Evolutionary conservation across 768 basidiomycete species (phyloP), one percentile per base, ranked within the genome.

Genomic region (Naganishia kalamii): DNA sequence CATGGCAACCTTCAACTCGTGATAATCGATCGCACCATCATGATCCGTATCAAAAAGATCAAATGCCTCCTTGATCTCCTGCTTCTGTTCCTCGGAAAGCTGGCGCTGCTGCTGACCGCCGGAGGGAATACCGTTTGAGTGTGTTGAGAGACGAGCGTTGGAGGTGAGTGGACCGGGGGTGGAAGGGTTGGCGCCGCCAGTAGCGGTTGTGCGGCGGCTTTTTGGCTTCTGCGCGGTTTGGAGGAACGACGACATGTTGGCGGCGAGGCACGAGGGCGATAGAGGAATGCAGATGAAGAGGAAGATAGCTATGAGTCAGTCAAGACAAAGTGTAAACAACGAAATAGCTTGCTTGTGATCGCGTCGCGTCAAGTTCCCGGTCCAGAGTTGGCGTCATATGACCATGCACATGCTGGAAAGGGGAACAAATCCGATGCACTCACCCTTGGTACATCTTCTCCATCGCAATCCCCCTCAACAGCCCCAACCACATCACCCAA

Each of bases 31-130:
- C 59, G 84, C 86, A 35, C 90, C 90, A 74, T 99, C 96, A 82
- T 97, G 96, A 83, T 99, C 96, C 48, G 92, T 90, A 80, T 99
- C 96, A 76, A 99, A 99, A 62, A 99, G 86, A 79, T 98, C 94
- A 74, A 99, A 99, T 0, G 96, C 96, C 74, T 99, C 96, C 78
- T 92, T 92, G 62, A 98, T 93, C 79, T 99, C 96, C 72, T 92
- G 89, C 72, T 89, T 89, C 70, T 82, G 81, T 65, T 81, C 80
- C 13, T 77, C 74, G 17, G 77, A 73, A 4, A 80, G 71, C 4
- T 69, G 63, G 12, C 67, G 62, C 40, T 67, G 68, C n/a, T 54
- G 66, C 29, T 66, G 66, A n/a, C 50, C 51, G 17, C 50, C 63
- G 4, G 63, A 46, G n/a, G 50, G 27, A 40, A 43, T 57, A 41